phyloP scores from a whole-genome alignment of 2,329 filamentous ascomycete genomes.

The Coniosporium tulheliwenetii region DNA sequence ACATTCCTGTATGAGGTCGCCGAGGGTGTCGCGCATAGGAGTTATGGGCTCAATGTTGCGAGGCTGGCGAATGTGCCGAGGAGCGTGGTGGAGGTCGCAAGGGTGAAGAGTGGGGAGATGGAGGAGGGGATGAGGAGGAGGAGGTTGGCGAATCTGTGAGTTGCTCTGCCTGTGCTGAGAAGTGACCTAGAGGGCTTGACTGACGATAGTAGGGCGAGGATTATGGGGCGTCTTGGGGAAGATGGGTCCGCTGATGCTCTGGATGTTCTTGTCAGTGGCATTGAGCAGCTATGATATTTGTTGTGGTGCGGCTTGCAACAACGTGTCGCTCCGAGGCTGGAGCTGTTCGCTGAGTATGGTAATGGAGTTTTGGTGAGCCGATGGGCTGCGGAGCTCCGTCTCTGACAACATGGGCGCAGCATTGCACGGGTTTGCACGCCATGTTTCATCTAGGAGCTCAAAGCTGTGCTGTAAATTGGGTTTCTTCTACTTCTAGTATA shows the following conservation, averaged over 20 bases:
- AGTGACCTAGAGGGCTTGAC: slow-evolving; percentile 5
- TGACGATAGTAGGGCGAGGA: slow-evolving; percentile 10
- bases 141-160: slow-evolving; percentile 32
- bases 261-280: slow-evolving; percentile 22
- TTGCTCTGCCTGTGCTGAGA: background rate
- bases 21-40: slow-evolving; percentile 82
- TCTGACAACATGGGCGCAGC: no score
- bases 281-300: slow-evolving; percentile 25
- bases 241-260: slow-evolving; percentile 11
- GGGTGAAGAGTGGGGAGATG: slow-evolving; percentile 62
- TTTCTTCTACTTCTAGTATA: slow-evolving; percentile 2
- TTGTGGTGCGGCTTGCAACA: background rate
- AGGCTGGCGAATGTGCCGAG: slow-evolving; percentile 67
- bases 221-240: slow-evolving; percentile 8
- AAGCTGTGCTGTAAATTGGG: no score
- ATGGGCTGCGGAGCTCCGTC: no score
- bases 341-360: no score
- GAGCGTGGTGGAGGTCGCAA: slow-evolving; percentile 62
- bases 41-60: slow-evolving; percentile 89
- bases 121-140: slow-evolving; percentile 56
- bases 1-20: slow-evolving; percentile 91
- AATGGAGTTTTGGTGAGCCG: no score
- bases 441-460: no score
- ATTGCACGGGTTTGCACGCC: no score
- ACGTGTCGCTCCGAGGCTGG: no score